Conservation (phyloP, 495 filamentous ascomycete species). For the Podospora fimiseda region DNA sequence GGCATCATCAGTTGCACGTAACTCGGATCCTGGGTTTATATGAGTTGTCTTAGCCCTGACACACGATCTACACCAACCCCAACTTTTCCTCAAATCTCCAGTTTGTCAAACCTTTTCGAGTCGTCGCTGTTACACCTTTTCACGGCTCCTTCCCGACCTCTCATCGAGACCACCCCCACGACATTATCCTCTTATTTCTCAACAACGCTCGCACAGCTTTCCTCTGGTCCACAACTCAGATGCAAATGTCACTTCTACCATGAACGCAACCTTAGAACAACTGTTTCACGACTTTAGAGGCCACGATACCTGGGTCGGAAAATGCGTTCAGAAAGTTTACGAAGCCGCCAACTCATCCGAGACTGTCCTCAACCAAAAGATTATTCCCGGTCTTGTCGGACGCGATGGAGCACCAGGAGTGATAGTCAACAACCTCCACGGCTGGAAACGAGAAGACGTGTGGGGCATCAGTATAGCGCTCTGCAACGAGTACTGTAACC, state of each 20-base stretch:
- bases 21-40: too few species aligned
- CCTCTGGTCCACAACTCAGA: too few species aligned
- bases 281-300: background rate
- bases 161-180: too few species aligned
- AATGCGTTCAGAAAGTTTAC: background rate
- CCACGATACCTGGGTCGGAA: background rate
- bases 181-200: too few species aligned
- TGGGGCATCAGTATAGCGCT: slow-evolving; percentile 2
- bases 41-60: too few species aligned
- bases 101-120: too few species aligned
- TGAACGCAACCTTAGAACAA: background rate
- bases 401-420: background rate
- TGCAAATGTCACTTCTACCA: background rate
- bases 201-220: too few species aligned
- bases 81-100: too few species aligned
- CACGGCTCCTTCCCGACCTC: too few species aligned
- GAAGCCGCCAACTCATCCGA: background rate
- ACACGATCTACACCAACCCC: too few species aligned
- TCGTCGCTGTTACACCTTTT: too few species aligned
- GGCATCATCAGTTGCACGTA: too few species aligned
- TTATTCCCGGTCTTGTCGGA: background rate
- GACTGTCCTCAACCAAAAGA: background rate
- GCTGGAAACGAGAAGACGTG: background rate
- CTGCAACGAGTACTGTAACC: slow-evolving; percentile 5
- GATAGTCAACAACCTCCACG: background rate